Base-by-base conservation (phyloP, 1,139 yeast species). In the Geotrichum carabidarum region DNA sequence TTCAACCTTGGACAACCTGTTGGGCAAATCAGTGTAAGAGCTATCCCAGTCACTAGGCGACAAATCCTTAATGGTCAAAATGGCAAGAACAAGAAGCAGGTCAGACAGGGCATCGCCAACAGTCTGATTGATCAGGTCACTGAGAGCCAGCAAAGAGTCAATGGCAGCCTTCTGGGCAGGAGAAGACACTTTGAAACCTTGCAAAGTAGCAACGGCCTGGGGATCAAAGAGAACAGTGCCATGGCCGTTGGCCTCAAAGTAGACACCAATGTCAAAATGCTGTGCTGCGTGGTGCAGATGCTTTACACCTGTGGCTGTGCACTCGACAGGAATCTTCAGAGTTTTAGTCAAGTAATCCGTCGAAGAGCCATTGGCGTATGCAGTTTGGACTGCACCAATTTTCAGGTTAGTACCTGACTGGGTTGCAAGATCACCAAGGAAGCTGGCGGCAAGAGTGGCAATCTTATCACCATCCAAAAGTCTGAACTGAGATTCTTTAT, bases 201-300 rank as follows among this genome's bases (percentile, higher is more conserved):
- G 69, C 50, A 69, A 67, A 45, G 57, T 37, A 65, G 69, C 60
- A 75, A 79, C 55, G 79, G 75, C 88, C 17, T 78, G 77, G 0
- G 79, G 77, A 6, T 87, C 81, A 67, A 93, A 94, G 18, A 90
- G 74, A 4, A 93, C 95, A 0, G 99, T 94, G 12, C 99, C 99
- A 66, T 93, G 99, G n/a, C 99, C 99, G 67, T 93, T 93, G 52
- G 99, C 99, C 74, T 93, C 99, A 65, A 93, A 93, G 71, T 94
- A 93, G 22, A 93, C 83, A 27, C 99, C 99, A 60, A 93, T 78
- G 65, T 90, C 98, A 66, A 81, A 93, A 54, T 82, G 78, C 59
- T 80, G 82, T 1, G 96, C 95, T 27, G 85, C 86, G 64, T 87
- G 95, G 68, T 94, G 99, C 61, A 94, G 76, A 71, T 93, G 96